These are phyloP conservation scores for Coemansia sp. DNA, from an alignment of 192 early-diverging fungal species.

Conservation along the genomic window DNA sequence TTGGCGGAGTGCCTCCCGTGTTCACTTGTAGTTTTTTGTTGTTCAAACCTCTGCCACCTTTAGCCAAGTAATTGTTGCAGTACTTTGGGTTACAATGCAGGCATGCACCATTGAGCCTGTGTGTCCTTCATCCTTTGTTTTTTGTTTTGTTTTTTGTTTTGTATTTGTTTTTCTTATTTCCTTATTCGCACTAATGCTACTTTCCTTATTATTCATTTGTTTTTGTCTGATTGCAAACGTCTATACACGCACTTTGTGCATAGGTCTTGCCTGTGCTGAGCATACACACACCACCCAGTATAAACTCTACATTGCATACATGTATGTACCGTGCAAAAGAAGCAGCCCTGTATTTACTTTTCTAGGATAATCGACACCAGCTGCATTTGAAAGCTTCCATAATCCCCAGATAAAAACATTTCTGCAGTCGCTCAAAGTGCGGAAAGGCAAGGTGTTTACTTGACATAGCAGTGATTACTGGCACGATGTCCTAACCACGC, in stretches of 20 bases:
- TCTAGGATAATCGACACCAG: background rate
- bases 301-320: background rate
- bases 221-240: background rate
- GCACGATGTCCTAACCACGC: too few species aligned
- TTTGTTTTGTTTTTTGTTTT: too few species aligned
- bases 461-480: too few species aligned
- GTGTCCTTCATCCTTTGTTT: too few species aligned
- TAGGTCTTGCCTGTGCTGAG: background rate
- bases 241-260: slow-evolving; percentile 5
- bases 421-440: background rate
- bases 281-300: background rate
- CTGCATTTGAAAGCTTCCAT: background rate
- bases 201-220: background rate
- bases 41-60: slow-evolving; percentile 5
- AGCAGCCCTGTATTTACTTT: background rate
- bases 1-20: background rate
- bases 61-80: slow-evolving; percentile 6
- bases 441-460: too few species aligned
- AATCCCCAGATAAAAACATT: background rate
- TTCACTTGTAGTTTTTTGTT: slow-evolving; percentile 3
- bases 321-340: background rate
- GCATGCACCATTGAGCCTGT: background rate
- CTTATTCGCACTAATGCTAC: background rate
- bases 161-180: background rate
- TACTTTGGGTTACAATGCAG: slow-evolving; percentile 7